Base-by-base conservation (phyloP, 2,329 filamentous ascomycete genomes). In the Colletotrichum tanaceti region DNA sequence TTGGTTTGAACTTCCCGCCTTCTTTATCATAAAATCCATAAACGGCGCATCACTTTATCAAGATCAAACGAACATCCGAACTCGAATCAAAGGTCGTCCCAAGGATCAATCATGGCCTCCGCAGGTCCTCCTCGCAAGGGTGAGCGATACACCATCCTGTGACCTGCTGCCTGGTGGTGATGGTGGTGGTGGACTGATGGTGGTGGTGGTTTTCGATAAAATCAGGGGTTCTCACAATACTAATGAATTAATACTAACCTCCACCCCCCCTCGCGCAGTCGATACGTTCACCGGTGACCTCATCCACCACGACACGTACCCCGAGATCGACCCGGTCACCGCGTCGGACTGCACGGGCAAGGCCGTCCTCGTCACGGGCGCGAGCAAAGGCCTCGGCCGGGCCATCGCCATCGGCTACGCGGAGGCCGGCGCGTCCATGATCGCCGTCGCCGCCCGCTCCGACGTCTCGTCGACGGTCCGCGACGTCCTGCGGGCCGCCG, bases 351-450 rank as follows among this genome's bases (percentile, higher is more conserved):
- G 84, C 38, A 59, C 73, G 4, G 77, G 77, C 6, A 79, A 79
- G 59, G 74, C 75, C 9, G 75, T 83, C 53, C 80, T 90, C 65
- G 83, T 90, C 58, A 87, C 83, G 0, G 88, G 87, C 10, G 86
- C 83, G 0, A 85, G 83, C 3, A 84, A 82, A 46, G 86, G 87
- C 3, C 82, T 89, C 43, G 87, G 88, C 6, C 79, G 79, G 3
- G 81, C 83, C 16, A 86, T 83, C 4, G 87, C 86, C 1, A 73
- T 86, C n/a, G 83, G 85, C 11, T 90, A 84, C 72, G 87, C 87
- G 22, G 78, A 78, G 71, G 86, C 87, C 5, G 84, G 85, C 5
- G 84, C 83, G 38, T 80, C 82, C 0, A 75, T 77, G 35, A 86
- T 91, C 64, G 84, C 83, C 18, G 78, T 90, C 22, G 82, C 78